Percentiles rank a stretch among this genome's conserved stretches.
Conservation (phyloP, 2,329 filamentous ascomycete species). For the Lasiodiplodia sp. region DNA sequence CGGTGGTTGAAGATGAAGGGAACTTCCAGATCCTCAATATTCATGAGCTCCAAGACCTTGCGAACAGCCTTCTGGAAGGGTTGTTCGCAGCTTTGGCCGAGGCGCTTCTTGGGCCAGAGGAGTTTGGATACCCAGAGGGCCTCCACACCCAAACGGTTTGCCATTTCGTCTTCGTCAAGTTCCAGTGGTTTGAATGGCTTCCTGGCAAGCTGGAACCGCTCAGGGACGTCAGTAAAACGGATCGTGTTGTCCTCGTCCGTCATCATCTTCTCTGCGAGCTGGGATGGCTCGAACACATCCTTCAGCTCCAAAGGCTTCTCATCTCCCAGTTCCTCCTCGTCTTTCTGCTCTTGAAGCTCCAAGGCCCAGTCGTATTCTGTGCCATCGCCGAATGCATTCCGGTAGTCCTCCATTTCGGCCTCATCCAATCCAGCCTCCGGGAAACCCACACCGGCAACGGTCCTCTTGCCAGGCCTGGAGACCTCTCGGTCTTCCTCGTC, state of each 20-base stretch:
- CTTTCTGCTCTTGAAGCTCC: conserved; percentile 83
- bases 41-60: conserved; percentile 94
- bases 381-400: conserved; percentile 92
- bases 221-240: conserved; percentile 85
- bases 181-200: conserved; percentile 85
- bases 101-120: conserved; percentile 85
- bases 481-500: conserved; percentile 86
- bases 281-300: conserved; percentile 96
- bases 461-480: conserved; percentile 76
- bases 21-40: conserved; percentile 92
- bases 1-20: conserved; percentile 98
- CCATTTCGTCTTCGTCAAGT: conserved; percentile 77
- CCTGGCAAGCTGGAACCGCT: conserved; percentile 91
- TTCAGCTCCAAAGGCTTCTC: conserved; percentile 91
- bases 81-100: conserved; percentile 73
- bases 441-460: conserved; percentile 70
- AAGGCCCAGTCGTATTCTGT: conserved; percentile 96
- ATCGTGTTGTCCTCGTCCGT: conserved; percentile 96
- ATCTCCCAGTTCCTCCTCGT: conserved; percentile 77
- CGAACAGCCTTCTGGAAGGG: conserved; percentile 88
- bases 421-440: conserved; percentile 89
- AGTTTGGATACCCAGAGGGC: conserved; percentile 89
- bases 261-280: conserved; percentile 90
- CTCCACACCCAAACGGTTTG: conserved; percentile 74
- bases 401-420: conserved; percentile 93